Percentiles rank a stretch among this genome's conserved stretches.
phyloP scores from a whole-genome alignment of 2,329 filamentous ascomycete genomes.

The Sporothrix luriei region DNA sequence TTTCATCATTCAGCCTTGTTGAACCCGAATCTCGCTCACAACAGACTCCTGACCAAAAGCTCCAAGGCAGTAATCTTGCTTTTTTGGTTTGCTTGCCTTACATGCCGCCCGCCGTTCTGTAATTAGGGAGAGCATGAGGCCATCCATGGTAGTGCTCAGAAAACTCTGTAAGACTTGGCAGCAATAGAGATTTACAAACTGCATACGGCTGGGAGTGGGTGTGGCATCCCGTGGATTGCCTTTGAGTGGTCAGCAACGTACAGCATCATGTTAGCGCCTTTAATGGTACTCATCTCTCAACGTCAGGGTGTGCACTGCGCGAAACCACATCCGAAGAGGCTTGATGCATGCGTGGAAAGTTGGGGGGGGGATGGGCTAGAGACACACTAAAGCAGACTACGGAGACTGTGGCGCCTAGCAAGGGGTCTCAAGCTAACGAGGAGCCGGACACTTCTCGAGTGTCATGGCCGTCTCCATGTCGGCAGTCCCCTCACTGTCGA shows the following conservation, averaged over 20 bases:
- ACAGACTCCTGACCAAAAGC: background rate
- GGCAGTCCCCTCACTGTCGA: background rate
- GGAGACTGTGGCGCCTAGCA: constrained; percentile 8
- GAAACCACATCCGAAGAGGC: constrained; percentile 22
- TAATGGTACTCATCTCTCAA: background rate
- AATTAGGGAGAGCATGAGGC: background rate
- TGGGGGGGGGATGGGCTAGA: background rate
- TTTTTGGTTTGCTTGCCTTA: background rate
- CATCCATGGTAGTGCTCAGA: too few species aligned
- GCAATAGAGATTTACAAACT: too few species aligned
- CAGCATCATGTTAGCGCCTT: constrained; percentile 23
- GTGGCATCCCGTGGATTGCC: background rate
- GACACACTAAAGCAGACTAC: background rate
- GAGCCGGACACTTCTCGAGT: too few species aligned
- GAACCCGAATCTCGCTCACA: background rate
- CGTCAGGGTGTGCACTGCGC: background rate
- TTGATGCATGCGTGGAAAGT: background rate
- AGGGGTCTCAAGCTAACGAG: too few species aligned
- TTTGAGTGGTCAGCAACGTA: background rate
- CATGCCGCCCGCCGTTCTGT: background rate
- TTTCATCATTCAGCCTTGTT: background rate
- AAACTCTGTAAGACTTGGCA: too few species aligned
- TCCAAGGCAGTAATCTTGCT: background rate
- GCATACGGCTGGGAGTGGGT: background rate
- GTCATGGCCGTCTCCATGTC: too few species aligned